Evolutionary conservation across 148 eudicot species (phyloP).

Genomic region (Camellia japonica): DNA sequence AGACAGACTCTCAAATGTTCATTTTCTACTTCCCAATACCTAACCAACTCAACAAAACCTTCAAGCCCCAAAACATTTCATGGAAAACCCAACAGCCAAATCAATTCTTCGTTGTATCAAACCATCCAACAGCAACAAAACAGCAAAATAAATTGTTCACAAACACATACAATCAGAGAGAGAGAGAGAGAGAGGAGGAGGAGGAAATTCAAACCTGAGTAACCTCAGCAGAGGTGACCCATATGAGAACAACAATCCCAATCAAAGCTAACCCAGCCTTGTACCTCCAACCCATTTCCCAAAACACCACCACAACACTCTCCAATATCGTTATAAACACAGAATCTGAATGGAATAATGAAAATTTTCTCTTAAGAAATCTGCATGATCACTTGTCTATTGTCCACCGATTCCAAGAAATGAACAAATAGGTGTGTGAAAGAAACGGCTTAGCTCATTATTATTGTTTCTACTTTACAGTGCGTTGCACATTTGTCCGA

Average conservation of each 20-base stretch:
- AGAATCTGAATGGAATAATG: no score
- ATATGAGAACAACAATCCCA: constrained; percentile 44
- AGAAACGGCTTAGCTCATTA: no score
- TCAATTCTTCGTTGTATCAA: background rate
- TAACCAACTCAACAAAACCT: background rate
- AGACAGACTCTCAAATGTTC: background rate
- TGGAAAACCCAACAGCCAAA: constrained; percentile 4
- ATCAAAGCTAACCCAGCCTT: constrained; percentile 45
- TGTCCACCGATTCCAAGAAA: no score
- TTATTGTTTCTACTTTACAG: no score
- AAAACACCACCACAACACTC: constrained; percentile 12
- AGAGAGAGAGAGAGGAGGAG: background rate
- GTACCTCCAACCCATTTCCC: constrained; percentile 53
- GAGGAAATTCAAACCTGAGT: constrained; percentile 35
- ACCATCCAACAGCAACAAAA: background rate
- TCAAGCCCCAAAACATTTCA: background rate
- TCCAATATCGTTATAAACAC: background rate
- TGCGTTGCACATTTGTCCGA: no score
- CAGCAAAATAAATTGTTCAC: background rate
- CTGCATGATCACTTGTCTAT: no score
- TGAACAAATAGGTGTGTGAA: no score
- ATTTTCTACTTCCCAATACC: background rate
- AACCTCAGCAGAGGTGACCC: constrained; percentile 58
- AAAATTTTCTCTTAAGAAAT: no score
- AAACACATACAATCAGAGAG: background rate